Base-by-base conservation (phyloP, 2,329 filamentous ascomycete genomes). In the Ascochyta lentis region DNA sequence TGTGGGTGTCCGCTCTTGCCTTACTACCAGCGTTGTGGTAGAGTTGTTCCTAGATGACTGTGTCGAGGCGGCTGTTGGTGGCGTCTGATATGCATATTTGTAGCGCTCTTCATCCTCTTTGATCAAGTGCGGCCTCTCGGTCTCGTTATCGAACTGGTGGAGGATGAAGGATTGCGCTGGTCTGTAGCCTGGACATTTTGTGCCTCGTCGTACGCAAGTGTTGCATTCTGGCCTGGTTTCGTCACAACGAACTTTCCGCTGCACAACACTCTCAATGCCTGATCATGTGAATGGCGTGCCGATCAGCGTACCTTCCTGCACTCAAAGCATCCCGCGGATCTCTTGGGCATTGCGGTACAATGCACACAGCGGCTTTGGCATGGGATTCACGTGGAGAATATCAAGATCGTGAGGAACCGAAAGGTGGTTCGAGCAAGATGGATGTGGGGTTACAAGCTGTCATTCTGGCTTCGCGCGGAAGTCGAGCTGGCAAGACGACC, bases 221-320 rank as follows among this genome's bases (percentile, higher is more conserved):
- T 66, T 70, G 57, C 72, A 75, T 54, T 75, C 72, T 31, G 72
- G 72, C 46, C 68, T 72, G 31, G 66, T 56, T 50, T 74, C 72
- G 49, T 75, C 72, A 56, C 72, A 75, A 40, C 72, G 65, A 26
- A 75, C 72, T 49, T 75, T 75, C 29, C 72, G 69, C 61, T 65
- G 40, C 4, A 52, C 15, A 27, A 7, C 4, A 13, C 10, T 38
- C 38, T 65, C 47, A 63, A 56, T 24, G n/a, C 23, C 38, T 44
- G 31, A 19, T 55, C 54, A 42, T 50, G 23, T 54, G 27, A 51
- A 51, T 43, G 44, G 49, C 31, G 49, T 34, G 31, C 44, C 35
- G n/a, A 16, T 29, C 49, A 53, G 49, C 63, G 54, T 66, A 66
- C 63, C 61, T 71, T 69, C 60, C 72, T 70, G 58, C 72, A 75